Percentiles rank a stretch among this genome's conserved stretches.
Evolutionary conservation across 257 asterid species (phyloP).

Genomic region (Nicotiana sylvestris): DNA sequence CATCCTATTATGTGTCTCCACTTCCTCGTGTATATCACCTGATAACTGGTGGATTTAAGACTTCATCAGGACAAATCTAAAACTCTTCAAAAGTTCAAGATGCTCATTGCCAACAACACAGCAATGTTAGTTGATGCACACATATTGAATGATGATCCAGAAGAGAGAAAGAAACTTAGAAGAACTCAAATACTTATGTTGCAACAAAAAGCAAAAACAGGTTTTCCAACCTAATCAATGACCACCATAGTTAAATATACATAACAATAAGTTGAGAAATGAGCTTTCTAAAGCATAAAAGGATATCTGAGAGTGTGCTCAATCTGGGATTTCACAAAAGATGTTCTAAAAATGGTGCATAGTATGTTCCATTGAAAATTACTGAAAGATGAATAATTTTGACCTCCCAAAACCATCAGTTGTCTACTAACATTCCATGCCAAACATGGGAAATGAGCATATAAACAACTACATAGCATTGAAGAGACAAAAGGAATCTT

Average conservation of each 20-base stretch:
- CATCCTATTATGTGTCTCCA: conserved; percentile 71
- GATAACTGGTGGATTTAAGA: conserved; percentile 45
- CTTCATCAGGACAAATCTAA: conserved; percentile 1
- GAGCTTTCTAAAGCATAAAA: neutral
- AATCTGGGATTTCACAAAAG: neutral
- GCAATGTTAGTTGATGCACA: neutral
- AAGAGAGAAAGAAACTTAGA: neutral
- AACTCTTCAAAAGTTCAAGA: neutral
- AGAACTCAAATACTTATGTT: neutral
- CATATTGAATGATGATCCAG: neutral
- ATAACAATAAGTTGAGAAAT: neutral
- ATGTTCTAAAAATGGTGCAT: neutral
- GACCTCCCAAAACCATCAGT: neutral
- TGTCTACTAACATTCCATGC: neutral
- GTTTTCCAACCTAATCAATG: neutral
- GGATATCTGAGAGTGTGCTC: neutral
- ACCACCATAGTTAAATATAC: neutral
- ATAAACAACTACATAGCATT: neutral
- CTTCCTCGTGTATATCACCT: conserved; percentile 94
- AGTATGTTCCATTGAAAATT: neutral
- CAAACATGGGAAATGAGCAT: neutral
- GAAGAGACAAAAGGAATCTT: neutral
- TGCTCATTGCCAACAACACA: neutral
- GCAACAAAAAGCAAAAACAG: neutral
- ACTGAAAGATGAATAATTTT: neutral